These are phyloP conservation scores for Athelia sp. DNA, from an alignment of 1,284 basidiomycete species.

Conservation along the genomic window DNA sequence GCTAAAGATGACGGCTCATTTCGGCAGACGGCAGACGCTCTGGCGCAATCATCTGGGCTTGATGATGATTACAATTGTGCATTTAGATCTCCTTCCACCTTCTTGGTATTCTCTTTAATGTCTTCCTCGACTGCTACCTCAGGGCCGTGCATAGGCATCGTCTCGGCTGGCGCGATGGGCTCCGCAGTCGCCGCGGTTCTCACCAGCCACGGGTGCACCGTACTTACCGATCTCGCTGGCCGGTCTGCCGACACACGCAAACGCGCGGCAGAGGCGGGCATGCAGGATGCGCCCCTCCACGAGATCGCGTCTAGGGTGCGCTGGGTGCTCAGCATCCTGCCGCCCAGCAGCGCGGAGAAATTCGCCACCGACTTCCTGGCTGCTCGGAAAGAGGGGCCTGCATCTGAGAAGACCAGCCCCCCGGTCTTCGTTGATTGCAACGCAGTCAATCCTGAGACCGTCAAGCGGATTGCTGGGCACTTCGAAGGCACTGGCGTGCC, in stretches of 20 bases:
- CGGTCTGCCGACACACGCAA: slow-evolving; percentile 41
- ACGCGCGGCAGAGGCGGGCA: slow-evolving; percentile 48
- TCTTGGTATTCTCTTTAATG: too few species aligned
- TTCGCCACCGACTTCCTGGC: slow-evolving; percentile 40
- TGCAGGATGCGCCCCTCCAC: slow-evolving; percentile 40
- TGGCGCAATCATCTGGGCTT: too few species aligned
- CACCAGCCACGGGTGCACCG: slow-evolving; percentile 37
- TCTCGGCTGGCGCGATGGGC: slow-evolving; percentile 37
- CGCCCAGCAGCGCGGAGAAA: slow-evolving; percentile 45
- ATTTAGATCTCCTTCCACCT: too few species aligned
- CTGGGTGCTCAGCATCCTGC: slow-evolving; percentile 54
- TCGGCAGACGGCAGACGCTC: too few species aligned
- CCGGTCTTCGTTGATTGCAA: too few species aligned
- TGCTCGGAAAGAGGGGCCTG: too few species aligned
- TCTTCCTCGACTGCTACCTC: too few species aligned
- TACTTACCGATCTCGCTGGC: slow-evolving; percentile 46
- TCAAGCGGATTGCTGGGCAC: slow-evolving; percentile 18
- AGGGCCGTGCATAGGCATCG: slow-evolving; percentile 34
- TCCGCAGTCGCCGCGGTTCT: slow-evolving; percentile 40
- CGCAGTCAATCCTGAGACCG: slow-evolving; percentile 22
- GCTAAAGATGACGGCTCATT: too few species aligned
- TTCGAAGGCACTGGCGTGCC: too few species aligned
- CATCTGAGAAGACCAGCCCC: too few species aligned
- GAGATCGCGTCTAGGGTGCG: slow-evolving; percentile 38
- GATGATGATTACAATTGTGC: too few species aligned